Evolutionary conservation across 495 filamentous ascomycete species (phyloP), one percentile per base, ranked within the genome.

Genomic region (Hypoxylon subgilvum): DNA sequence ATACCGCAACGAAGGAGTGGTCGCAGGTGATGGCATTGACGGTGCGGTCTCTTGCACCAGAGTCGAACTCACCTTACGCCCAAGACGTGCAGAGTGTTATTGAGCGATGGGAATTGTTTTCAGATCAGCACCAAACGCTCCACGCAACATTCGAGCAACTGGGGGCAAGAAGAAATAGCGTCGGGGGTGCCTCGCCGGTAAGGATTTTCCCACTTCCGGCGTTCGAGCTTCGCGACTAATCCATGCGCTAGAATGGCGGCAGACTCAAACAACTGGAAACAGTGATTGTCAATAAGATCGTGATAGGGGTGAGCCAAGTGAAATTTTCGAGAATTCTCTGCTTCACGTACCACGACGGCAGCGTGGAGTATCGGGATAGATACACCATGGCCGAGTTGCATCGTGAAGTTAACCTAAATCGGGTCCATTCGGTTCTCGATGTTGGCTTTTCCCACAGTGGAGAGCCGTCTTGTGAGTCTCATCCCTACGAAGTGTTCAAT

Each of bases 141-240:
- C 88, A 92, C 65, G 69, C 85, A 1, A 86, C 85, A 43, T 92
- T 95, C 61, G 85, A 88, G 48, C 88, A 92, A 62, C 75, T 92
- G 28, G 77, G 83, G 3, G 78, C 80, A 16, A 88, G 84, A 44
- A 86, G 83, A 67, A 83, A 80, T 66, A 81, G 78, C 62, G 69
- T 69, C 44, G 38, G 76, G 69, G 57, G 68, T 66, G 14, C 79
- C 71, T 68, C 77, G 67, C 69, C 69, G 34, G 73, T 74, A 70
- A 36, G 69, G 47, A 51, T 46, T 21, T 19, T 35, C 22, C 18
- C 43, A 2, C 12, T 35, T 2, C 13, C n/a, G n/a, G n/a, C n/a
- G 30, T 25, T 18, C 28, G 9, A 36, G 43, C 17, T 22, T 17
- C 9, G 18, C 8, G 16, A 53, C 60, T 66, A 55, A 63, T 57